These are phyloP conservation scores for Cystobasidiaceae sp. DNA, from an alignment of 1,284 basidiomycete species.

Conservation along the genomic window DNA sequence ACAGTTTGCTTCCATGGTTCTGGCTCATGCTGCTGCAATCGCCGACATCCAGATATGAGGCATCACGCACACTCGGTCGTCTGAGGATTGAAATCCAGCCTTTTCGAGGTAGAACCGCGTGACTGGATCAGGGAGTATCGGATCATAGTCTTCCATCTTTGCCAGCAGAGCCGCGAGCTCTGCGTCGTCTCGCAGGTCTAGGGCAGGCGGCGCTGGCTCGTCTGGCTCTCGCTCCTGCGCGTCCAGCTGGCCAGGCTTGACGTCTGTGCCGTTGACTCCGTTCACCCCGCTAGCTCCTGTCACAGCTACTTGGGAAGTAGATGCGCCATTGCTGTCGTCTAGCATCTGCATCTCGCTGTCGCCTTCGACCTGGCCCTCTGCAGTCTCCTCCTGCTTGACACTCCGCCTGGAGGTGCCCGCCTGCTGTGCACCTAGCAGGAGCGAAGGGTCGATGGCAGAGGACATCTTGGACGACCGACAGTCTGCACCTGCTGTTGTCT, in stretches of 20 bases:
- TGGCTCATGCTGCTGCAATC: not conserved
- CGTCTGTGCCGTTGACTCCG: not conserved
- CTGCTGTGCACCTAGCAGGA: too few species aligned
- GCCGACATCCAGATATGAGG: too few species aligned
- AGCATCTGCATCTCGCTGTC: too few species aligned
- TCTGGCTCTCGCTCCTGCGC: not conserved
- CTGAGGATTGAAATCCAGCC: constrained; percentile 93
- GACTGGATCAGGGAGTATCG: constrained; percentile 94
- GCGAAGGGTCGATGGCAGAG: too few species aligned
- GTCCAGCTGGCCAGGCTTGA: not conserved
- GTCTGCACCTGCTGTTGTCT: too few species aligned
- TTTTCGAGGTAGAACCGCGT: constrained; percentile 96
- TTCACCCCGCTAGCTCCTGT: not conserved
- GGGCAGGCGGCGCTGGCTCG: not conserved
- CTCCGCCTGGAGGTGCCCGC: too few species aligned
- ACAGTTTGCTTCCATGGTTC: too few species aligned
- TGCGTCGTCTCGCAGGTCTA: constrained; percentile 51
- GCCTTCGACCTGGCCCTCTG: too few species aligned
- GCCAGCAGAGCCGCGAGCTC: constrained; percentile 90
- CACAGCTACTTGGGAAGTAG: too few species aligned
- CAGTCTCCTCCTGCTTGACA: too few species aligned
- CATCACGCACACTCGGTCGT: constrained; percentile 78
- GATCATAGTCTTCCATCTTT: constrained; percentile 95
- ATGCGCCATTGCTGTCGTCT: not conserved
- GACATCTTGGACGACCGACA: too few species aligned